phyloP scores from a whole-genome alignment of 805 yeast genomes.

The Spathaspora hagerdaliae region DNA sequence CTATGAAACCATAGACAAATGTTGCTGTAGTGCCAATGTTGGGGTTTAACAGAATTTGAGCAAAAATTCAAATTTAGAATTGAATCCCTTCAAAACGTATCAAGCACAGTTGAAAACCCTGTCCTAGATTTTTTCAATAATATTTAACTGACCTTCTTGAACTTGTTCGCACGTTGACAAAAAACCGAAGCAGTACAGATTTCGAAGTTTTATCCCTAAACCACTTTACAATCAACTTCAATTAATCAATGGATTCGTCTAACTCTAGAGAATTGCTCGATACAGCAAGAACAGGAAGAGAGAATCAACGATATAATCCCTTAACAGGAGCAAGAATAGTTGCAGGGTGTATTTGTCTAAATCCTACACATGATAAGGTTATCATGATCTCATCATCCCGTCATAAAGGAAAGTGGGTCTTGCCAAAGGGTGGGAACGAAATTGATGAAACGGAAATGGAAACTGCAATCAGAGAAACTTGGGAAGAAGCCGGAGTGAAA shows the following conservation, averaged over 20 bases:
- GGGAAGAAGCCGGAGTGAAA: slow-evolving; percentile 96
- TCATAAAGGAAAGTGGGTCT: slow-evolving; percentile 69
- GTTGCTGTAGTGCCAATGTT: too few species aligned
- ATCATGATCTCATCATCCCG: slow-evolving; percentile 76
- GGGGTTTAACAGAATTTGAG: too few species aligned
- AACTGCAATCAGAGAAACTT: slow-evolving; percentile 82
- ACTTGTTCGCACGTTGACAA: too few species aligned
- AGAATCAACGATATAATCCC: slow-evolving; percentile 54
- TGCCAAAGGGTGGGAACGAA: slow-evolving; percentile 97
- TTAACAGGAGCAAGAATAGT: slow-evolving; percentile 77
- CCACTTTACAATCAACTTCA: too few species aligned
- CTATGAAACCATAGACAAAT: too few species aligned
- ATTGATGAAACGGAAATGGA: slow-evolving; percentile 59
- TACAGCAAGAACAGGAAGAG: slow-evolving; percentile 52
- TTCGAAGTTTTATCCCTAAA: too few species aligned
- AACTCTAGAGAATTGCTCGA: not conserved
- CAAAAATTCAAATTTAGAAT: too few species aligned
- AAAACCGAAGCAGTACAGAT: too few species aligned
- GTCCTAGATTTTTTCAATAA: too few species aligned
- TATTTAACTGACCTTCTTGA: too few species aligned
- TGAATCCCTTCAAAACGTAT: too few species aligned
- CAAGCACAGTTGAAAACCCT: too few species aligned
- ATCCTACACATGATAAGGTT: slow-evolving; percentile 53
- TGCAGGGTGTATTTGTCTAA: slow-evolving; percentile 85
- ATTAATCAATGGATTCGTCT: not conserved